These are phyloP conservation scores for Papiliotrema terrestris DNA, from an alignment of 1,284 basidiomycete species.

Conservation along the genomic window DNA sequence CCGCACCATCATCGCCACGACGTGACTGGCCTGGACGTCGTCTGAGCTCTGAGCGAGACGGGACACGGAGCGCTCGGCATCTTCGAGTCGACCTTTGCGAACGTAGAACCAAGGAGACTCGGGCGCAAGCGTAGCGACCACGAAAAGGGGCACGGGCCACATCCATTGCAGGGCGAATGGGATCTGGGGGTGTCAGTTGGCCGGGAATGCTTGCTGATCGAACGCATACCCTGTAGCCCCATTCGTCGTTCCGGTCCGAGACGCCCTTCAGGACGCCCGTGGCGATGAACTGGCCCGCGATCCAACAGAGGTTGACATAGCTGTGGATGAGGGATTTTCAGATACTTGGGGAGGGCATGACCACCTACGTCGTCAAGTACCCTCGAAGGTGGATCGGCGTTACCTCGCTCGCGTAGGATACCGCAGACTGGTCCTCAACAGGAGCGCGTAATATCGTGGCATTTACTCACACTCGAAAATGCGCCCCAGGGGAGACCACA, in stretches of 20 bases:
- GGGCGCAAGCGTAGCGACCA: constrained; percentile 30
- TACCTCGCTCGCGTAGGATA: constrained; percentile 6
- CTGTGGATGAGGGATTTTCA: too few species aligned
- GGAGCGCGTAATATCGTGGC: too few species aligned
- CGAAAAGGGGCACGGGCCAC: constrained; percentile 35
- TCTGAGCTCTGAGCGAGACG: constrained; percentile 31
- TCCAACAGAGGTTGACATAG: constrained; percentile 41
- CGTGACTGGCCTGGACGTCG: constrained; percentile 8
- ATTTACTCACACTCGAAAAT: too few species aligned
- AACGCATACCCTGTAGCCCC: neutral
- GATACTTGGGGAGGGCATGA: too few species aligned
- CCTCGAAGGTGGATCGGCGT: constrained; percentile 21
- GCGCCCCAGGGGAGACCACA: too few species aligned
- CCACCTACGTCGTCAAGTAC: constrained; percentile 11
- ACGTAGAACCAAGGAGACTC: constrained; percentile 26
- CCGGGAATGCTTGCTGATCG: neutral
- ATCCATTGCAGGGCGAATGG: constrained; percentile 36
- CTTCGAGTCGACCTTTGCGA: constrained; percentile 45
- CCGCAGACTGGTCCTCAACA: too few species aligned
- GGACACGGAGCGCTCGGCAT: too few species aligned
- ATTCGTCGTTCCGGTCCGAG: constrained; percentile 1
- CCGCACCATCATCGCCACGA: neutral
- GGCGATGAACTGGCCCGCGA: constrained; percentile 36
- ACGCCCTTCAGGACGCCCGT: constrained; percentile 33
- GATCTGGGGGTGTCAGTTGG: constrained; percentile 24